Conservation (phyloP, 1,284 basidiomycete species). For the Ceratobasidium sp. region DNA sequence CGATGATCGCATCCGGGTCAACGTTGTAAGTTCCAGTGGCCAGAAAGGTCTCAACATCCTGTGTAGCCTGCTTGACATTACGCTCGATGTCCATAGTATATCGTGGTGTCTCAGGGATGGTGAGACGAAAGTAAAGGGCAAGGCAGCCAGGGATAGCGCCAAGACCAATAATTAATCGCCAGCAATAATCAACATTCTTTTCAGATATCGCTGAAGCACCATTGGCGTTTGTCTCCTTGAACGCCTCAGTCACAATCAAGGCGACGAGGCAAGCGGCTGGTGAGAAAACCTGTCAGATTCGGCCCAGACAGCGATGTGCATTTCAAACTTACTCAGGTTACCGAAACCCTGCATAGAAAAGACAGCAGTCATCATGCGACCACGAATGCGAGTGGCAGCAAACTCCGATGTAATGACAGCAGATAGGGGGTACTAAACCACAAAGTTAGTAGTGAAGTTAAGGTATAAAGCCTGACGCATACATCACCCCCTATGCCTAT, state of each 20-base stretch:
- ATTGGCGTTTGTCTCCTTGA: conserved; percentile 69
- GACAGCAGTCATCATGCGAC: conserved; percentile 61
- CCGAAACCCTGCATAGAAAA: conserved; percentile 64
- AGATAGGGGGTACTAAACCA: conserved; percentile 67
- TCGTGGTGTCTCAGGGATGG: conserved; percentile 66
- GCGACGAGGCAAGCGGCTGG: conserved; percentile 73
- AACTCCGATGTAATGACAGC: conserved; percentile 77
- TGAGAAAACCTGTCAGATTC: background rate
- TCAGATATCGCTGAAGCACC: conserved; percentile 55
- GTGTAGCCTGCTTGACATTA: conserved; percentile 76
- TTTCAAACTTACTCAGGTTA: conserved; percentile 52
- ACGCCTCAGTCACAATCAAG: conserved; percentile 73
- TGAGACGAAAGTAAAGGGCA: conserved; percentile 61
- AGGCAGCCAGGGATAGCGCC: conserved; percentile 57
- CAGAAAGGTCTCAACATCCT: conserved; percentile 74
- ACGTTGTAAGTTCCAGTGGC: conserved; percentile 61
- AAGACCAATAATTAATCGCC: conserved; percentile 61
- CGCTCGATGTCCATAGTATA: conserved; percentile 93
- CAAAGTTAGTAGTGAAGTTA: background rate
- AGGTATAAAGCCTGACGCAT: background rate
- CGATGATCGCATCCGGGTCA: conserved; percentile 67
- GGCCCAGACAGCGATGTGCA: too few relatives aligned
- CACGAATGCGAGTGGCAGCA: conserved; percentile 72
- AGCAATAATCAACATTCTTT: conserved; percentile 60
- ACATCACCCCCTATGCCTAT: conserved; percentile 64